Evolutionary conservation across 176 grass and related monocot species (phyloP).

Genomic region (Eremochloa ophiuroides): DNA sequence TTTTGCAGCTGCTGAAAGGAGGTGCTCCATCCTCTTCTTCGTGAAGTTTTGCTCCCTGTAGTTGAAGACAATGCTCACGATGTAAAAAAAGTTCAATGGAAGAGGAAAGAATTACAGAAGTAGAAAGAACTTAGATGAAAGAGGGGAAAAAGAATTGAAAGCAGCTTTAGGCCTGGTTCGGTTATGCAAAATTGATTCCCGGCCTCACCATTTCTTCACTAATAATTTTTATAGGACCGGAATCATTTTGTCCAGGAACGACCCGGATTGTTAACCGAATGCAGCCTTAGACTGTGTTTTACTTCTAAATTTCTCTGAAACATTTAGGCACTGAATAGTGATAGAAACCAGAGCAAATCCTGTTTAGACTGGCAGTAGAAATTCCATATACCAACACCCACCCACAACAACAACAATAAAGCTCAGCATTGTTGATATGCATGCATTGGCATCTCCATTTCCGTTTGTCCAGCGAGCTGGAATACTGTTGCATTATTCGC

Average conservation of each 20-base stretch:
- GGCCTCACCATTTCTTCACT: too few relatives aligned
- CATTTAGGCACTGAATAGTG: neutral
- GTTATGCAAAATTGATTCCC: too few relatives aligned
- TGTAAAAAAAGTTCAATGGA: too few relatives aligned
- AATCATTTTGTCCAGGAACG: too few relatives aligned
- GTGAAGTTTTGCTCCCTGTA: neutral
- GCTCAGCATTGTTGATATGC: neutral
- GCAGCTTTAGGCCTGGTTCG: too few relatives aligned
- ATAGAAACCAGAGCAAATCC: neutral
- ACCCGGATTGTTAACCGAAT: too few relatives aligned
- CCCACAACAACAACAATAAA: neutral
- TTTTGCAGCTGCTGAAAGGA: neutral
- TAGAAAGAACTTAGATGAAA: too few relatives aligned
- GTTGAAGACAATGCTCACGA: neutral
- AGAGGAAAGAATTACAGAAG: too few relatives aligned
- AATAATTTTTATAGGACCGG: too few relatives aligned
- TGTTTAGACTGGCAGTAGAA: neutral
- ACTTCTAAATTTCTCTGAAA: neutral
- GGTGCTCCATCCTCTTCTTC: neutral
- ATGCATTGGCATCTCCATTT: neutral
- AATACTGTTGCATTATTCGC: constrained; percentile 19
- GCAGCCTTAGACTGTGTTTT: too few relatives aligned
- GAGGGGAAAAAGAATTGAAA: too few relatives aligned
- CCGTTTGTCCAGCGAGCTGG: neutral
- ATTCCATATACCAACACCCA: neutral